phyloP scores from a whole-genome alignment of 1,284 basidiomycete genomes.

The Boletus nobilissimus region DNA sequence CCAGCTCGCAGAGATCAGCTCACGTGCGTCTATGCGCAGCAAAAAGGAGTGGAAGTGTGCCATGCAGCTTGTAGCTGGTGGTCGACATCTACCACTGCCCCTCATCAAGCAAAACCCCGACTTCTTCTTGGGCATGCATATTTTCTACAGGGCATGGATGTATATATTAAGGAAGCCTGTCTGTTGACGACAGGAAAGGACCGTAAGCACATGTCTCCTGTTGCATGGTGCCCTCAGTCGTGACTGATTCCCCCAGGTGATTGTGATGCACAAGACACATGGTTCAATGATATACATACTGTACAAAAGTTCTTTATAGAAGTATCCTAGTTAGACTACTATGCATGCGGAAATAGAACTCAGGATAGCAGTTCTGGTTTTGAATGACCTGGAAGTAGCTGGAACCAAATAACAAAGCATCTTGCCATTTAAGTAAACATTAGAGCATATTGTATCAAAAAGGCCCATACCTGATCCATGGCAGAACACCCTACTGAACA shows the following conservation, averaged over 20 bases:
- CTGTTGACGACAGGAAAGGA: conserved; percentile 42
- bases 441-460: no score
- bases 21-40: conserved; percentile 44
- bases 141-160: conserved; percentile 47
- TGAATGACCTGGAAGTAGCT: no score
- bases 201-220: conserved; percentile 29
- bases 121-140: conserved; percentile 46
- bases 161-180: conserved; percentile 33
- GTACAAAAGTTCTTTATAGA: no score
- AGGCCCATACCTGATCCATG: no score
- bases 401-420: no score
- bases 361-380: no score
- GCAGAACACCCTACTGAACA: no score
- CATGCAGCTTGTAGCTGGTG: conserved; percentile 42
- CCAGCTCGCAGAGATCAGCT: conserved; percentile 54
- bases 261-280: conserved; percentile 50
- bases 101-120: conserved; percentile 41
- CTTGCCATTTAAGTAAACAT: no score
- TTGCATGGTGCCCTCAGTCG: neutral
- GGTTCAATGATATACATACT: conserved; percentile 46
- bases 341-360: no score
- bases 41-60: conserved; percentile 48
- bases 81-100: conserved; percentile 40
- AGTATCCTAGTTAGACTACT: no score
- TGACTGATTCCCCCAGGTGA: conserved; percentile 39